Evolutionary conservation across 345 rosid genomes (phyloP).

Genomic region (sweet orange (Citrus sinensis)): DNA sequence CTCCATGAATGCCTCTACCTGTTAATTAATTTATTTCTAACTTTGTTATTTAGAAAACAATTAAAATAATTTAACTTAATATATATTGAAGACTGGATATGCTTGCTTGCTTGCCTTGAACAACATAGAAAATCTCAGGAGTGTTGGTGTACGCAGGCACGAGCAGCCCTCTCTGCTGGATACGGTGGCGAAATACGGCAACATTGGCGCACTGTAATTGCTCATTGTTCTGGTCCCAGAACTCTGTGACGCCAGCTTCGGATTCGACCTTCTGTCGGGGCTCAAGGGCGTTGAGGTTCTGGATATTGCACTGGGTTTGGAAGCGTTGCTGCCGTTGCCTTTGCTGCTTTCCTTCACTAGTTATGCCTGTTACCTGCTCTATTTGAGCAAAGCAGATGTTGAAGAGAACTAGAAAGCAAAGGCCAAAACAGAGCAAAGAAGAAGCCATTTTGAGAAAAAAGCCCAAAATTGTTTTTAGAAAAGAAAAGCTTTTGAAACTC

Average conservation of each 20-base stretch:
- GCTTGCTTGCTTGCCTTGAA: constrained; percentile 28
- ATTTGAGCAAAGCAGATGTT: constrained; percentile 3
- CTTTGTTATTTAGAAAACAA: no score
- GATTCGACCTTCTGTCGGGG: constrained; percentile 29
- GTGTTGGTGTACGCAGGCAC: constrained; percentile 37
- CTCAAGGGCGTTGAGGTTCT: constrained; percentile 25
- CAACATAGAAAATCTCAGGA: constrained; percentile 40
- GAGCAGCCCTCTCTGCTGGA: constrained; percentile 31
- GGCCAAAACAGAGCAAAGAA: neutral
- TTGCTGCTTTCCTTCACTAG: neutral
- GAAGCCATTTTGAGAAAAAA: neutral
- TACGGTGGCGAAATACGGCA: constrained; percentile 35
- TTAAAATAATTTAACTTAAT: no score
- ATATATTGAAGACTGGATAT: no score
- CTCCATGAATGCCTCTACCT: constrained; percentile 38
- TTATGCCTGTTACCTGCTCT: neutral
- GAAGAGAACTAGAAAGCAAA: constrained; percentile 6
- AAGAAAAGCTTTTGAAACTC: neutral
- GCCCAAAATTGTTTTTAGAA: neutral
- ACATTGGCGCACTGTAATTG: constrained; percentile 47
- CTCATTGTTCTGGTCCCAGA: constrained; percentile 36
- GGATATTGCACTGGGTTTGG: constrained; percentile 29
- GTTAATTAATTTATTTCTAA: no score
- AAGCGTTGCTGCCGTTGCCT: neutral
- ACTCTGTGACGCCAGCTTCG: constrained; percentile 43